phyloP scores from a whole-genome alignment of 2,329 filamentous ascomycete genomes.

The Nemania sp. region DNA sequence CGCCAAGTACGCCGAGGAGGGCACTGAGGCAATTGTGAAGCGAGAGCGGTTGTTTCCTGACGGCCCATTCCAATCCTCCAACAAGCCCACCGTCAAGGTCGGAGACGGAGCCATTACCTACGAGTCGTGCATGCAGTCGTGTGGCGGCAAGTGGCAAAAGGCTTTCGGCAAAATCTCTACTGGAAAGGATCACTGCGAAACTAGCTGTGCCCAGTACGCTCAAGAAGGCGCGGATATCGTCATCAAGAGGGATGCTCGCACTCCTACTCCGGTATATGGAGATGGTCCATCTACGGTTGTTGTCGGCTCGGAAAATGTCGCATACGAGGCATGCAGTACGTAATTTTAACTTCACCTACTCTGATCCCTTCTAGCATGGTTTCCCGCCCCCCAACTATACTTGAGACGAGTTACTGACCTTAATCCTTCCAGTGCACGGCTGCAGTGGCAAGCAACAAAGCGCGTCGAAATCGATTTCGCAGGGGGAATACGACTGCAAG shows the following conservation, averaged over 20 bases:
- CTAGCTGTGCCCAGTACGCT: neutral
- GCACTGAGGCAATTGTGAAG: neutral
- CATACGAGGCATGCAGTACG: slow-evolving; percentile 29
- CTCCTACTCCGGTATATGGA: neutral
- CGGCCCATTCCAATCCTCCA: neutral
- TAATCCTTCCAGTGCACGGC: neutral
- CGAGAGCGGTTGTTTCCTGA: neutral
- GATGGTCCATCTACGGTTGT: neutral
- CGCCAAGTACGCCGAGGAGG: neutral
- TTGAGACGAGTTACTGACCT: slow-evolving; percentile 2
- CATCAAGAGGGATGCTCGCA: slow-evolving; percentile 8
- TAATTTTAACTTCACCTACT: neutral
- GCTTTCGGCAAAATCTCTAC: neutral
- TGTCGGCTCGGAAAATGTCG: neutral
- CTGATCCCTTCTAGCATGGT: no score
- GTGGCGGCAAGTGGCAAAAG: slow-evolving; percentile 1
- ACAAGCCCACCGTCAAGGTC: neutral
- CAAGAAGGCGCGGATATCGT: neutral
- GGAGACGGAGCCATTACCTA: slow-evolving; percentile 2
- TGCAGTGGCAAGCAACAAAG: slow-evolving; percentile 25
- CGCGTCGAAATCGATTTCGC: slow-evolving; percentile 10
- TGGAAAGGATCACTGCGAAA: slow-evolving; percentile 6
- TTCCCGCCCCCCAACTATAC: neutral
- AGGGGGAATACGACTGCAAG: slow-evolving; percentile 23
- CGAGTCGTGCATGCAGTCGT: slow-evolving; percentile 27